These are phyloP conservation scores for Yueomyces sp. DNA, from an alignment of 805 yeast species.

Conservation along the genomic window DNA sequence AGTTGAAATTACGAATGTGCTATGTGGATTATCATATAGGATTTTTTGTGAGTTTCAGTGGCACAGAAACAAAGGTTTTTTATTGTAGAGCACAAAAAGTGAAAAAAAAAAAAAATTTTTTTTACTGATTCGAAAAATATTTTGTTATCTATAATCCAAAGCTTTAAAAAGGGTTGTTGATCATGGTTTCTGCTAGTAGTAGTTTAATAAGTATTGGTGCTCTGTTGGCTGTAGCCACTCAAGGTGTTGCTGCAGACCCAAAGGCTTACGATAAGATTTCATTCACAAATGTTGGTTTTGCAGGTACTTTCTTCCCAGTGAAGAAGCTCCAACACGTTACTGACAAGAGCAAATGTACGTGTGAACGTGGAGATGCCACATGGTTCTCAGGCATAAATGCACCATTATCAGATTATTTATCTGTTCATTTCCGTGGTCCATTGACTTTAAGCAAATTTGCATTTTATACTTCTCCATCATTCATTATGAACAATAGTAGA, in stretches of 20 bases:
- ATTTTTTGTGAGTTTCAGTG: too few relatives aligned
- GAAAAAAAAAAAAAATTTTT: too few relatives aligned
- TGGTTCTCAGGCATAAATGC: conserved; percentile 43
- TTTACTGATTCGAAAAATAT: too few relatives aligned
- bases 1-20: too few relatives aligned
- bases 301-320: conserved; percentile 21
- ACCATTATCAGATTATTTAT: conserved; percentile 51
- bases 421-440: conserved; percentile 75
- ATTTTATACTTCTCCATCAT: conserved; percentile 37
- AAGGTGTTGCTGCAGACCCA: neutral
- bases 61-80: too few relatives aligned
- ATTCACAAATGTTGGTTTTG: conserved; percentile 22
- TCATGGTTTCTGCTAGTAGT: neutral
- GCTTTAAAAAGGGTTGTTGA: too few relatives aligned
- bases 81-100: too few relatives aligned
- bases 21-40: too few relatives aligned
- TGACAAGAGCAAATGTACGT: conserved; percentile 14
- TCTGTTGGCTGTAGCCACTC: neutral
- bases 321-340: conserved; percentile 13
- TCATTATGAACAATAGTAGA: conserved; percentile 14
- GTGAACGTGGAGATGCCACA: conserved; percentile 16
- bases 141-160: too few relatives aligned
- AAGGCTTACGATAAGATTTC: conserved; percentile 12
- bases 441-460: conserved; percentile 46
- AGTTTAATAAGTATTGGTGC: neutral